phyloP scores from a whole-genome alignment of 169 alveolate genomes.

The Cystoisospora suis region DNA sequence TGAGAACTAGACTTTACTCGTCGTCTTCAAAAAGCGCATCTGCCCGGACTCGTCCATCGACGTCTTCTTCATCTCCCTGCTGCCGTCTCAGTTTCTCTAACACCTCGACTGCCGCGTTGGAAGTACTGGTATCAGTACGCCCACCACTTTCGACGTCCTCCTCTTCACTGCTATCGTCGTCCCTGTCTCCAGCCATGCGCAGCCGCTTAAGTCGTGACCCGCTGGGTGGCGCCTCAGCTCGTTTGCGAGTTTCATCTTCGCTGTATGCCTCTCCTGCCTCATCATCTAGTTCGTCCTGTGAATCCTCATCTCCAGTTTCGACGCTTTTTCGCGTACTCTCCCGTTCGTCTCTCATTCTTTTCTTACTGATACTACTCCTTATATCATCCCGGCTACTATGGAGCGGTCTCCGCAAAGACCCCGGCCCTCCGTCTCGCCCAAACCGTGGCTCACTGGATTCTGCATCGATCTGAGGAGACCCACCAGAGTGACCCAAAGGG shows the following conservation, averaged over 20 bases:
- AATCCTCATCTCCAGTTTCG: background rate
- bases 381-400: background rate
- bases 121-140: background rate
- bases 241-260: background rate
- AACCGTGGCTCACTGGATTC: background rate
- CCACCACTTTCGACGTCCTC: constrained; percentile 1
- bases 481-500: no score
- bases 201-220: constrained; percentile 11
- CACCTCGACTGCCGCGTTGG: background rate
- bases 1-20: background rate
- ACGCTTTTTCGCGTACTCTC: background rate
- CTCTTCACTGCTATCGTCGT: constrained; percentile 21
- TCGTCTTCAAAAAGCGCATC: constrained; percentile 17
- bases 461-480: no score
- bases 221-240: background rate
- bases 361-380: background rate
- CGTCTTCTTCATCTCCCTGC: constrained; percentile 9
- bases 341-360: background rate
- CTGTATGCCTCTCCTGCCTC: background rate
- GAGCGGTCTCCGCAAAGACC: no score
- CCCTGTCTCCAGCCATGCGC: background rate
- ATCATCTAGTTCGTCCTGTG: background rate
- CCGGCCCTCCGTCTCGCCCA: background rate
- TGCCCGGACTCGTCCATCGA: background rate
- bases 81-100: background rate